Conservation (phyloP, 2,329 filamentous ascomycete genomes). For the Tolypocladium pustulatum region DNA sequence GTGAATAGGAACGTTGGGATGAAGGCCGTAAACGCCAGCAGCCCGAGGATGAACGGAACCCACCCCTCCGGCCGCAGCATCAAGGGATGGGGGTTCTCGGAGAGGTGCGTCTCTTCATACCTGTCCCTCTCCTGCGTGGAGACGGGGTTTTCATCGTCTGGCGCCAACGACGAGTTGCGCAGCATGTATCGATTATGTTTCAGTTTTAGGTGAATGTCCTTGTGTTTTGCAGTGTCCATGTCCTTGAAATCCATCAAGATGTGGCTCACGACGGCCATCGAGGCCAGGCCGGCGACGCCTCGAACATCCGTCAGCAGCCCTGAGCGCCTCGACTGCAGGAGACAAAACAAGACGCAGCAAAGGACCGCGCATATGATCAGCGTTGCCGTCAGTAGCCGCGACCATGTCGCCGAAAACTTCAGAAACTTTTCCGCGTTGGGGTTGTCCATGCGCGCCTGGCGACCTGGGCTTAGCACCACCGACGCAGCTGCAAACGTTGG, state of each 20-base stretch:
- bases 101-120: conserved; percentile 38
- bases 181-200: conserved; percentile 57
- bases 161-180: conserved; percentile 60
- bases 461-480: conserved; percentile 44
- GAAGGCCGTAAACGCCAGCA: conserved; percentile 45
- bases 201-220: conserved; percentile 58
- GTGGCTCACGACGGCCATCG: conserved; percentile 65
- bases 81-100: conserved; percentile 55
- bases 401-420: conserved; percentile 45
- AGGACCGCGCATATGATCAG: conserved; percentile 47
- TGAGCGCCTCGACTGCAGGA: conserved; percentile 51
- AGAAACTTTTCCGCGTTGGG: conserved; percentile 41
- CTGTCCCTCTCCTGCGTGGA: conserved; percentile 31
- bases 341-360: conserved; percentile 47
- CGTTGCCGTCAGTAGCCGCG: conserved; percentile 47
- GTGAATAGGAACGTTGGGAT: conserved; percentile 56
- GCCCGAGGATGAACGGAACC: conserved; percentile 47
- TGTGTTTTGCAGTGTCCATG: conserved; percentile 55
- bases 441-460: conserved; percentile 28
- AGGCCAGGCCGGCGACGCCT: conserved; percentile 63
- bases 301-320: conserved; percentile 59
- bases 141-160: conserved; percentile 41
- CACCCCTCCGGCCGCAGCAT: conserved; percentile 53
- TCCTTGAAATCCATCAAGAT: conserved; percentile 66
- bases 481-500: conserved; percentile 58